Base-by-base conservation (phyloP, 495 filamentous ascomycete genomes). In the Durotheca rogersii region DNA sequence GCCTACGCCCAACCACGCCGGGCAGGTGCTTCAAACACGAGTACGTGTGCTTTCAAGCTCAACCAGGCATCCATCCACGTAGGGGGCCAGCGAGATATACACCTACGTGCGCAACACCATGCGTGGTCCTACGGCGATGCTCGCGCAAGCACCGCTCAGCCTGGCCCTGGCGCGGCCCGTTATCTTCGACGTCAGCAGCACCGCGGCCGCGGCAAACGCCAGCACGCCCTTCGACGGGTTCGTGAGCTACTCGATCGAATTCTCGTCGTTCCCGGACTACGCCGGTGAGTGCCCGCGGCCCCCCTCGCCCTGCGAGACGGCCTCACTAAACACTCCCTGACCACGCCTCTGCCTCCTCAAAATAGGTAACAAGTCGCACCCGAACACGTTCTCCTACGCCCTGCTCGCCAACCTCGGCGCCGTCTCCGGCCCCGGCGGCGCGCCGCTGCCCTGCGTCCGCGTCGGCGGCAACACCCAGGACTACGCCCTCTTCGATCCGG, bases 391-490 rank as follows among this genome's bases (percentile, higher is more conserved):
- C 66, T 82, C 79, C 0, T 70, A 81, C 44, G 81, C 76, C 34
- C 69, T 83, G 7, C 65, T 83, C 11, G 66, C 74, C 4, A 83
- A 81, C 44, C 40, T 83, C 7, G 70, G 65, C 0, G 53, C 65
- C 4, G 52, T 81, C 11, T 65, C 51, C 1, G 80, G 80, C 2
- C 69, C 68, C n/a, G n/a, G n/a, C n/a, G n/a, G n/a, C n/a, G n/a
- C n/a, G n/a, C n/a, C n/a, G 11, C 79, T 78, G 44, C 81, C 81
- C 2, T 74, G 77, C 54, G 78, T 83, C 50, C 71, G 81, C 14
- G 79, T 83, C 1, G 81, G 81, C 15, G 81, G 81, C 15, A 83
- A 82, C 56, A 83, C 81, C 4, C 81, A 78, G 58, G 82, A 87
- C 58, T 80, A 78, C 41, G 79, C 79, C 1, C 67, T 85, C 35